phyloP scores from a whole-genome alignment of 345 rosid species.

The Abelmoschus esculentus region DNA sequence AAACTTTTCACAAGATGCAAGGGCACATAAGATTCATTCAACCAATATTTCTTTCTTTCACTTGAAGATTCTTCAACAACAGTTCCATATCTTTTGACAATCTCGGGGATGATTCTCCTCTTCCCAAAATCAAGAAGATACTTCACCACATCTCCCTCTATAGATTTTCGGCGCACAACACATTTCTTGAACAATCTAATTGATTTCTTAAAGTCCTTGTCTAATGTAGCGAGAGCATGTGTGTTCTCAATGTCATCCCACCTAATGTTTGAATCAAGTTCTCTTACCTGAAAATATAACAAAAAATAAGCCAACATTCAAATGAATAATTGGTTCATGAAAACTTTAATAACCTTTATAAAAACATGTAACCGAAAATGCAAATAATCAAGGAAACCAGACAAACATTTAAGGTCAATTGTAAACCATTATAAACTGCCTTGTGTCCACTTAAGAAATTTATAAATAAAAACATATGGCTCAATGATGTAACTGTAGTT shows the following conservation, averaged over 20 bases:
- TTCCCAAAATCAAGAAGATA: constrained; percentile 99
- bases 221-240: constrained; percentile 44
- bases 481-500: not conserved
- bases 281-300: constrained; percentile 62
- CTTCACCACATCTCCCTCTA: constrained; percentile 49
- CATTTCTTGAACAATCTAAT: constrained; percentile 78
- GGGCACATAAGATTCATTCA: constrained; percentile 68
- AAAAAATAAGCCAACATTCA: not conserved
- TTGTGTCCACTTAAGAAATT: not conserved
- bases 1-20: constrained; percentile 84
- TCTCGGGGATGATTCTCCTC: constrained; percentile 77
- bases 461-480: not conserved
- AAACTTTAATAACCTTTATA: not conserved
- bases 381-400: not conserved
- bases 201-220: constrained; percentile 71
- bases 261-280: constrained; percentile 63
- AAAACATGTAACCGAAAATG: not conserved
- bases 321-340: not conserved
- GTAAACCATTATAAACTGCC: constrained; percentile 1
- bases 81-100: constrained; percentile 61
- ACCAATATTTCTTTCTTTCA: constrained; percentile 88
- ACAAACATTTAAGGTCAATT: not conserved
- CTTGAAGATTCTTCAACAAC: constrained; percentile 77
- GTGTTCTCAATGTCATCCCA: constrained; percentile 89
- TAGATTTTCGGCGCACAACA: constrained; percentile 64